Base-by-base conservation (phyloP, 495 filamentous ascomycete species). In the Penicillium argentinense region DNA sequence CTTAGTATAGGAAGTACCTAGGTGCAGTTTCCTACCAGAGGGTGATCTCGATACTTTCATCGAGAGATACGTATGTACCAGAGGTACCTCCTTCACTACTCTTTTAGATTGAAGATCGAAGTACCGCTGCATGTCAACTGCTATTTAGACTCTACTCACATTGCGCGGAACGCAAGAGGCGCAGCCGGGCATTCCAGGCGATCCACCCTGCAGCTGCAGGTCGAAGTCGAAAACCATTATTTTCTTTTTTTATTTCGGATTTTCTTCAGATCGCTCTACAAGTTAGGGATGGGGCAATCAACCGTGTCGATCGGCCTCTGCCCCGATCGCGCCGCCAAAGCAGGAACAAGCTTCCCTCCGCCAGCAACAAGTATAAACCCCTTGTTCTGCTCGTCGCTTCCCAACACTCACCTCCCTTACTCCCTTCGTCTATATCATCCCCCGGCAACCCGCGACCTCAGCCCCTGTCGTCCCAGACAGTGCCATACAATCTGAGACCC, bases 401-500 rank as follows among this genome's bases (percentile, higher is more conserved):
- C 49, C 39, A 40, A 39, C 26, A 43, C 48, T 30, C 50, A 49
- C 49, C 45, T n/a, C 41, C 53, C 49, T 42, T 22, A 21, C 25
- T 33, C 45, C 17, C 49, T 49, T 51, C 59, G 50, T 57, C n/a
- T 53, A 51, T 47, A 53, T 51, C 30, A 25, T 49, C 61, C 42
- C 51, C 53, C 28, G 9, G 9, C 44, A 37, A 45, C 36, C 47
- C 27, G 33, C 17, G 33, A 40, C 9, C 44, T 27, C 25, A 42
- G 23, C 26, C 49, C 49, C 45, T 47, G 37, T 36, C 17, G 42
- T 49, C n/a, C n/a, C n/a, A n/a, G n/a, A n/a, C n/a, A n/a, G n/a
- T n/a, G n/a, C 39, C 42, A 43, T 34, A 60, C 40, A 56, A 58
- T 61, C 65, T 69, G 67, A 68, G 62, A 71, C 69, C 56, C 40